Evolutionary conservation across 83 land plant genomes (phyloP), one percentile per base, ranked within the genome.

Genomic region (Isoetes engelmannii): DNA sequence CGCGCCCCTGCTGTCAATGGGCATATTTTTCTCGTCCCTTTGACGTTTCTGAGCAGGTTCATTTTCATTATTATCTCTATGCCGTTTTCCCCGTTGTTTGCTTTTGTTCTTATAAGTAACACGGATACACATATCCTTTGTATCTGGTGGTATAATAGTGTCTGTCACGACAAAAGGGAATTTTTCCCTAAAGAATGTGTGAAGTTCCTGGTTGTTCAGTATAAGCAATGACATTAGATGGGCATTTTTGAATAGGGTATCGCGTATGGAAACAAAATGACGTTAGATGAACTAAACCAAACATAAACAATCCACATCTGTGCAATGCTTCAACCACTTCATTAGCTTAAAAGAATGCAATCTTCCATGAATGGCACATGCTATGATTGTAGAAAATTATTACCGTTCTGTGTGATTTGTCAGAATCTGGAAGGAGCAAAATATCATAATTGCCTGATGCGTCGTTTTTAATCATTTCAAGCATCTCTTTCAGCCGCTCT

Each of bases 1-100:
- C 42, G 86, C 82, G 61, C 96, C 96, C 69, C 98, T 81, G 58
- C 88, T 83, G 68, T 93, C 98, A 80, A 81, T 87, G n/a, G 82
- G 83, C 48, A 80, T 75, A 63, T 55, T 47, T 5, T 47, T 57
- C 56, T 75, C 73, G 59, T 62, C 49, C 51, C 65, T 18, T 45
- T 17, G 21, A 18, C 47, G 44, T 45, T 53, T 44, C 48, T 47
- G 64, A 73, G 37, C 83, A 71, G 5, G 67, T 80, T 45, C 48
- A 21, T 18, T 45, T 74, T 72, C 46, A 37, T 57, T 56, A 45
- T 76, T 86, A 83, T 46, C 85, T 75, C 75, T 88, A 28, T 86
- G 70, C 37, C 68, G 3, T 79, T 78, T 44, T 71, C 63, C 63
- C 17, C 17, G n/a, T 9, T 45, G 45, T 20, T 48, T 48, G 6